phyloP scores from a whole-genome alignment of 345 rosid species.

The Brassica juncea region DNA sequence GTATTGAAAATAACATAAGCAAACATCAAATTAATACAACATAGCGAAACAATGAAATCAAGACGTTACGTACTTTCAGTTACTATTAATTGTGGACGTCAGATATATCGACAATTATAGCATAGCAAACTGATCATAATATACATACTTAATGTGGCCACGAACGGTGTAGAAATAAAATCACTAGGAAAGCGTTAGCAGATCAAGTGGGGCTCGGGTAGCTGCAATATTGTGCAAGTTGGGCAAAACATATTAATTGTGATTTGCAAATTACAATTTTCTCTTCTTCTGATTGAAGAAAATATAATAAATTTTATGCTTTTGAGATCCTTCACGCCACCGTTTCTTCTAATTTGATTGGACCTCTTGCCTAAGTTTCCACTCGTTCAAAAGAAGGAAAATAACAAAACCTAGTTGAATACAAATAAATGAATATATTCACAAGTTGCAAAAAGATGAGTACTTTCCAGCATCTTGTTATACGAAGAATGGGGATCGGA shows the following conservation, averaged over 20 bases:
- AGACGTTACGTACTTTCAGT: not conserved
- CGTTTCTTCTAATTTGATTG: conserved; percentile 28
- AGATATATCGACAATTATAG: conserved; percentile 17
- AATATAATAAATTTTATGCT: not conserved
- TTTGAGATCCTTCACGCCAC: conserved; percentile 32
- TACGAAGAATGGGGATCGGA: not conserved
- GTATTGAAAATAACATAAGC: not conserved
- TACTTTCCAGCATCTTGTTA: conserved; percentile 2
- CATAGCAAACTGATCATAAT: conserved; percentile 25
- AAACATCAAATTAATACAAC: not conserved
- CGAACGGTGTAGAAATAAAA: not conserved
- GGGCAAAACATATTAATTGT: conserved; percentile 33
- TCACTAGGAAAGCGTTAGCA: conserved; percentile 35
- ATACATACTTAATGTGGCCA: conserved; percentile 17
- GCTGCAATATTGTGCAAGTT: conserved; percentile 31
- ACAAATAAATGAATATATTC: not conserved
- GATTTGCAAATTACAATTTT: not conserved
- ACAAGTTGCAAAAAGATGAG: conserved; percentile 12
- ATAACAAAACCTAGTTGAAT: not conserved
- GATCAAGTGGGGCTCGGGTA: conserved; percentile 52
- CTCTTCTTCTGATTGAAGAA: not conserved
- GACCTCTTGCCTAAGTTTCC: conserved; percentile 30
- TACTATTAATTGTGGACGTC: conserved; percentile 12
- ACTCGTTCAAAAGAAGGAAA: not conserved
- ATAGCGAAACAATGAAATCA: conserved; percentile 1